Base-by-base conservation (phyloP, 306 rosid species). In the Rosa rugosa region DNA sequence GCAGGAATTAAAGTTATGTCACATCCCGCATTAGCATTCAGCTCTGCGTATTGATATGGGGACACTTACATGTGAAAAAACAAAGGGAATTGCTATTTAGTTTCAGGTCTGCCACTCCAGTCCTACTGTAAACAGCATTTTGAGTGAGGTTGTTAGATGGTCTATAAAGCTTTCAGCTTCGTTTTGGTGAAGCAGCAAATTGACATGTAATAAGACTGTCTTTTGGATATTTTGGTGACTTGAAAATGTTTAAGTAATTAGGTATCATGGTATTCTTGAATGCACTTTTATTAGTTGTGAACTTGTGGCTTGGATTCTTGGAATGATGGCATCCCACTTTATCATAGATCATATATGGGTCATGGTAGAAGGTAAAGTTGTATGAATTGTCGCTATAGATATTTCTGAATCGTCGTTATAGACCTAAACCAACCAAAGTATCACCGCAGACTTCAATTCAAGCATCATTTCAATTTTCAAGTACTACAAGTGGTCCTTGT, bases 61-160 rank as follows among this genome's bases (percentile, higher is more conserved):
- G 14, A 51, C 74, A 31, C 34, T 16, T 27, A 25, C 78, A 50
- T 71, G 57, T 31, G 40, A 44, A 45, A 46, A 74, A 54, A 62
- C 41, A 5, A 2, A 11, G 22, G 51, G 31, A 54, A 31, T 25
- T 11, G 69, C 53, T 6, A 41, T 9, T 51, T 53, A 9, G 42
- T 74, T 67, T 74, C 75, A 74, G 64, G 59, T 79, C 71, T 46
- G 72, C 76, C 72, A 60, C 44, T 5, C n/a, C 22, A 79, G 22
- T 23, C 57, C 44, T 75, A 42, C 45, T 8, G 46, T 22, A n/a
- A 67, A 20, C 54, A 42, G 54, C 53, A 69, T 69, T 69, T 69
- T 22, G 56, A 2, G 20, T 11, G 73, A 65, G 73, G 36, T 69
- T n/a, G 20, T 50, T 69, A 25, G 38, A 12, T 23, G 7, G 6